Base-by-base conservation (phyloP, 2,329 filamentous ascomycete genomes). In the Lecanoromycetidae sp. region DNA sequence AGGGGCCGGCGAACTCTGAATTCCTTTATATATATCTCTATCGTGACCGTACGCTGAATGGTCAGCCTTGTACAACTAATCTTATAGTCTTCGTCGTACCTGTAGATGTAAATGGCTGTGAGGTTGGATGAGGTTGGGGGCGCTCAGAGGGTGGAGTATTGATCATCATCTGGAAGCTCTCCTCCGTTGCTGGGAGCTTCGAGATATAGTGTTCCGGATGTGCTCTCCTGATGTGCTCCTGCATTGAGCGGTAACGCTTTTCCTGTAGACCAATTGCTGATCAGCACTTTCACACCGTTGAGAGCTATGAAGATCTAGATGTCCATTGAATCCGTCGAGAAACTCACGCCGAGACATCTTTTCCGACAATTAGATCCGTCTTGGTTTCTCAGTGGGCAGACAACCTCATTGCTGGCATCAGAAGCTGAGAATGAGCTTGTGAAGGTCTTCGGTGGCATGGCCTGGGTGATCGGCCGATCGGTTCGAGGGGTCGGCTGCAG, bases 291-390 rank as follows among this genome's bases (percentile, higher is more conserved):
- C 34, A 20, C n/a, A 27, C 23, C 13, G 9, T 30, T 34, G 22
- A 35, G n/a, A n/a, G n/a, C n/a, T n/a, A n/a, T n/a, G n/a, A n/a
- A n/a, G n/a, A n/a, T n/a, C n/a, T n/a, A n/a, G n/a, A n/a, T n/a
- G n/a, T n/a, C n/a, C n/a, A n/a, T n/a, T n/a, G n/a, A n/a, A n/a
- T n/a, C n/a, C n/a, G n/a, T 17, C 17, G 25, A 13, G 10, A 34
- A 54, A 91, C 88, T 87, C 76, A 96, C 91, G 68, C 91, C 91
- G 63, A 94, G 82, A 71, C 91, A 98, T 73, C 90, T 79, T 74
- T 98, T 98, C 66, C 90, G 82, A 73, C 91, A 98, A 70, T 82
- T 87, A 57, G 88, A 94, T 65, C 87, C 86, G 78, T 98, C 91
- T 63, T 94, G 88, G 64, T 95, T 95, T 62, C 80, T 81, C 66